Evolutionary conservation across 2,329 filamentous ascomycete genomes (phyloP), one percentile per base, ranked within the genome.

Genomic region (Venturia nashicola): DNA sequence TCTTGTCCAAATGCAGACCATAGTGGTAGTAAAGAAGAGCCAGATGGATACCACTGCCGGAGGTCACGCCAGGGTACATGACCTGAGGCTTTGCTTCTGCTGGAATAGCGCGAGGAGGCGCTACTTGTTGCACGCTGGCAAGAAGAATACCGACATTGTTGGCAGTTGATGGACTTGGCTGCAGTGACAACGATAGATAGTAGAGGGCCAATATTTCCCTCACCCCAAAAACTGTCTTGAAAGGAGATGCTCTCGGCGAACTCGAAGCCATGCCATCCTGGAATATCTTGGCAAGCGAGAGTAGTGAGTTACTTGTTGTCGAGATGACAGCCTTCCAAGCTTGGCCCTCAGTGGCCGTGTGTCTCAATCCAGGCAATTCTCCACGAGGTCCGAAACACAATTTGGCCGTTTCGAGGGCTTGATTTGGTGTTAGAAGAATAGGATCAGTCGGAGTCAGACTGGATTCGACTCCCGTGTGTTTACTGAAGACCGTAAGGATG

Each of bases 141-240:
- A 99, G 84, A 36, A 99, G 80, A 64, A 99, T 99, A 3, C 94
- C 94, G 14, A 99, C 92, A 72, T 99, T 99, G 73, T 99, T 99
- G 0, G 94, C 94, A 0, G 94, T 99, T 0, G 94, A 99, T 2
- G 94, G 94, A 70, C 94, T 97, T 59, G 94, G 92, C 67, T 97
- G 94, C 2, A 99, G 81, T 0, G 94, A 96, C 3, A 99, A 78
- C 0, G 94, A 99, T 2, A 99, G 80, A 71, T 99, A 99, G 74
- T 99, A 99, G 14, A 99, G 82, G 1, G 92, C 90, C 43, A 99
- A 77, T 44, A 99, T 97, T 71, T 99, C 94, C 51, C 91, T 86
- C 32, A 97, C 91, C 1, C 91, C 89, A 55, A 88, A 86, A 2
- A 86, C 83, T 64, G 86, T 84, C 65, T 65, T 83, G 83, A 27